Conservation (phyloP, 2,329 filamentous ascomycete genomes). For the Nigrospora oryzae region DNA sequence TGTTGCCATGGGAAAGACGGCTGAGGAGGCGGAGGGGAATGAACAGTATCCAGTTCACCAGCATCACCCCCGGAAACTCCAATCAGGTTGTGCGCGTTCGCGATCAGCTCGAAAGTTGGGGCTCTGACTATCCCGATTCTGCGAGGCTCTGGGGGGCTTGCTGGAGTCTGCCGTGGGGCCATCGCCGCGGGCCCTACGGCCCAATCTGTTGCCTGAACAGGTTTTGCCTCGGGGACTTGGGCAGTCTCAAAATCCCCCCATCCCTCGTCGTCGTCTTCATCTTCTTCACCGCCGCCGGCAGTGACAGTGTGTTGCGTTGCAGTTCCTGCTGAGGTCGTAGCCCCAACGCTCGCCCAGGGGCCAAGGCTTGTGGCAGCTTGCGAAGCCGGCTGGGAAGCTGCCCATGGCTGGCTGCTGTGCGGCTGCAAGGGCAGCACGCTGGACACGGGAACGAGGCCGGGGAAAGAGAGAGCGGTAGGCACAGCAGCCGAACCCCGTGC, state of each 20-base stretch:
- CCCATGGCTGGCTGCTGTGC: slow-evolving; percentile 20
- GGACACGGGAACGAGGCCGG: too few species aligned
- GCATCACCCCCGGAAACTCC: slow-evolving; percentile 1
- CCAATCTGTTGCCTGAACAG: background rate
- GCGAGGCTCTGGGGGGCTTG: slow-evolving; percentile 5
- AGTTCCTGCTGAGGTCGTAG: background rate
- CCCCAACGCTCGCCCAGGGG: slow-evolving; percentile 1
- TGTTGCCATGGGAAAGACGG: too few species aligned
- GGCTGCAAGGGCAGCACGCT: background rate
- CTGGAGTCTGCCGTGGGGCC: background rate
- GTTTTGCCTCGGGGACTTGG: slow-evolving; percentile 16
- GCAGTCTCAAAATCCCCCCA: slow-evolving; percentile 64
- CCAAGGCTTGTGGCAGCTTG: background rate
- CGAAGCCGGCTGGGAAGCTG: slow-evolving; percentile 16
- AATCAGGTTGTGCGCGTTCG: slow-evolving; percentile 45
- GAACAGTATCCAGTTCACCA: too few species aligned
- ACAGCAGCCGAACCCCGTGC: too few species aligned
- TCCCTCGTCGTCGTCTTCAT: slow-evolving; percentile 54
- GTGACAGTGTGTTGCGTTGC: background rate
- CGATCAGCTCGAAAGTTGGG: slow-evolving; percentile 43
- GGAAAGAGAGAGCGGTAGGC: too few species aligned
- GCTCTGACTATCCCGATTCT: slow-evolving; percentile 31
- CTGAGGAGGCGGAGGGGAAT: too few species aligned
- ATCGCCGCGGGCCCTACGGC: background rate
- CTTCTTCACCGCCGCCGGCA: slow-evolving; percentile 26